phyloP scores from a whole-genome alignment of 169 alveolate genomes.

The Fabrea salina region DNA sequence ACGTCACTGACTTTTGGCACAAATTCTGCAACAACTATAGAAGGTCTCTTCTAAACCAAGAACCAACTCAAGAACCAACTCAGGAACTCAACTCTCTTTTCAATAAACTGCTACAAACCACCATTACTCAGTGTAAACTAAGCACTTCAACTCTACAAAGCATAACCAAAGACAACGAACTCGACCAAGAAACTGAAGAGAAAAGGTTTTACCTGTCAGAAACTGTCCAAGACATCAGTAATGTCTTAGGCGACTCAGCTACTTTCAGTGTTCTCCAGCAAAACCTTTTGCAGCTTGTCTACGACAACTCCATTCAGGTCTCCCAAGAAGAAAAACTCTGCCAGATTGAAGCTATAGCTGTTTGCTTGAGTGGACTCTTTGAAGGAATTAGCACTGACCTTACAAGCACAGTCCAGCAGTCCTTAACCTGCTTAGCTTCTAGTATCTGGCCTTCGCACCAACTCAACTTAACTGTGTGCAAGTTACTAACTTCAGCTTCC shows the following conservation, averaged over 20 bases:
- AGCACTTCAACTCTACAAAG: background rate
- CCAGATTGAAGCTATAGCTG: constrained; percentile 24
- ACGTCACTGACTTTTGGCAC: constrained; percentile 9
- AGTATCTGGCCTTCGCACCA: background rate
- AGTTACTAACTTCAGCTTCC: background rate
- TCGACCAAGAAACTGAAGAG: constrained; percentile 13
- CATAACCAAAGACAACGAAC: background rate
- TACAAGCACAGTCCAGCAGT: background rate
- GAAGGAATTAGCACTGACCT: background rate
- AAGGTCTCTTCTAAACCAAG: background rate
- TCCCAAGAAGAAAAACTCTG: background rate
- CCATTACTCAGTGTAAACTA: background rate
- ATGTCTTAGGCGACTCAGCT: background rate
- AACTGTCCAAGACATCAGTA: background rate
- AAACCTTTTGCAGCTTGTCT: background rate
- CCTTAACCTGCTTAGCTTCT: background rate
- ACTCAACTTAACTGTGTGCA: background rate
- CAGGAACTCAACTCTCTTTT: background rate
- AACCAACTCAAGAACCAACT: background rate
- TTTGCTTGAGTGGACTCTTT: background rate
- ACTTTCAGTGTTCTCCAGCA: background rate
- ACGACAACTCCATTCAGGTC: background rate
- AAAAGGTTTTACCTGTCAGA: background rate
- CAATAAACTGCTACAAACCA: background rate
- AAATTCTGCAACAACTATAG: constrained; percentile 2